A percentile compares a stretch with the other conserved stretches of the same genome.
Evolutionary conservation across 2,329 filamentous ascomycete species (phyloP).

Genomic region (Penicillium sp.): DNA sequence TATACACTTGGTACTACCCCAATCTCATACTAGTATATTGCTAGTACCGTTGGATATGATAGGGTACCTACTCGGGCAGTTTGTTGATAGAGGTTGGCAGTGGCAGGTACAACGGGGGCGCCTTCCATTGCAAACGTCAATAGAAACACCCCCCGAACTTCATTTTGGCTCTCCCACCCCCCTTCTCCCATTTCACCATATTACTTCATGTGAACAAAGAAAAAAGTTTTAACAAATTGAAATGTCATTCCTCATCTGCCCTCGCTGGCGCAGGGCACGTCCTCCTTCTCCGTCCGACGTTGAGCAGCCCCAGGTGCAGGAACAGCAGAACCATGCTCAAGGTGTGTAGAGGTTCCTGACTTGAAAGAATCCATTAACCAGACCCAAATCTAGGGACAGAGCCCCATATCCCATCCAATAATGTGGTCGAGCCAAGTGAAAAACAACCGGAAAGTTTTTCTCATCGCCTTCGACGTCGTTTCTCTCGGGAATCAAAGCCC

Average conservation of each 20-base stretch:
- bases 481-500: slow-evolving; percentile 37
- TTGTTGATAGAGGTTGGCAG: too few relatives aligned
- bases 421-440: slow-evolving; percentile 6
- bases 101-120: too few relatives aligned
- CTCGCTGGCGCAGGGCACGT: slow-evolving; percentile 27
- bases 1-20: too few relatives aligned
- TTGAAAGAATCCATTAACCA: background rate
- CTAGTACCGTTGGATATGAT: too few relatives aligned
- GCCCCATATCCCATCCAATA: background rate
- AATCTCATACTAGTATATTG: too few relatives aligned
- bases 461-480: slow-evolving; percentile 34
- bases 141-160: too few relatives aligned
- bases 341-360: background rate
- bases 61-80: too few relatives aligned
- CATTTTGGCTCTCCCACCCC: background rate
- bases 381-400: background rate
- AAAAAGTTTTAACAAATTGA: background rate
- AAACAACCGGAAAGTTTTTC: slow-evolving; percentile 30
- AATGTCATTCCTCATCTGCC: slow-evolving; percentile 33
- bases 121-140: background rate
- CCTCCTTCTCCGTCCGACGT: slow-evolving; percentile 19
- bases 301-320: background rate
- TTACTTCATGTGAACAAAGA: too few relatives aligned
- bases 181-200: background rate
- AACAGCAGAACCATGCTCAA: slow-evolving; percentile 18